phyloP scores from a whole-genome alignment of 2,329 filamentous ascomycete genomes.

The Microthyrium microscopicum region DNA sequence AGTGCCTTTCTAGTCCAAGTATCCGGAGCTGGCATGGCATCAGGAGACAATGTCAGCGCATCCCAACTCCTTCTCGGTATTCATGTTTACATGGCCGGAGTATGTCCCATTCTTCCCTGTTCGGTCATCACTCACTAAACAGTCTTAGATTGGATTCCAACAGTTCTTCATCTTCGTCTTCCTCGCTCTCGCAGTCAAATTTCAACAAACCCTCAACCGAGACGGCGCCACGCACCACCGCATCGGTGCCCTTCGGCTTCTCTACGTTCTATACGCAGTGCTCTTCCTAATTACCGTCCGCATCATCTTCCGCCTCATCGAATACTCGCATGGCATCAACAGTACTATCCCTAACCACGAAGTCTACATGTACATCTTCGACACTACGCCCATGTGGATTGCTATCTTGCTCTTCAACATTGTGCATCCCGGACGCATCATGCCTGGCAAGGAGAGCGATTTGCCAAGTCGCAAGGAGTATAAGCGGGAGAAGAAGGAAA shows the following conservation, averaged over 20 bases:
- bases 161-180: constrained; percentile 17
- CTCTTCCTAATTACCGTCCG: constrained; percentile 31
- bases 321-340: constrained; percentile 34
- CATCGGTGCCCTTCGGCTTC: not conserved
- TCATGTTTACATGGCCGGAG: constrained; percentile 24
- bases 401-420: constrained; percentile 13
- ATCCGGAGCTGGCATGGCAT: constrained; percentile 20
- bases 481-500: not conserved
- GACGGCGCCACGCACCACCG: not conserved
- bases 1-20: constrained; percentile 28
- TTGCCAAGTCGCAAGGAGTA: not conserved
- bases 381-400: constrained; percentile 40
- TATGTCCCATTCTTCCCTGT: too few relatives aligned
- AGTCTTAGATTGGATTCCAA: constrained; percentile 15
- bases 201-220: constrained; percentile 9
- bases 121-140: too few relatives aligned
- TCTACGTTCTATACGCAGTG: constrained; percentile 20
- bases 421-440: constrained; percentile 13
- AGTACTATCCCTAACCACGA: constrained; percentile 34
- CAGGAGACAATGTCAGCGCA: constrained; percentile 12
- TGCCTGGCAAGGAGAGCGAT: constrained; percentile 3
- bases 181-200: constrained; percentile 9
- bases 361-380: constrained; percentile 33
- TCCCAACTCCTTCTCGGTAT: constrained; percentile 17
- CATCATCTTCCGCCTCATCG: constrained; percentile 43